These are phyloP conservation scores for Trametes versicolor DNA, from an alignment of 1,284 basidiomycete species.

Conservation along the genomic window DNA sequence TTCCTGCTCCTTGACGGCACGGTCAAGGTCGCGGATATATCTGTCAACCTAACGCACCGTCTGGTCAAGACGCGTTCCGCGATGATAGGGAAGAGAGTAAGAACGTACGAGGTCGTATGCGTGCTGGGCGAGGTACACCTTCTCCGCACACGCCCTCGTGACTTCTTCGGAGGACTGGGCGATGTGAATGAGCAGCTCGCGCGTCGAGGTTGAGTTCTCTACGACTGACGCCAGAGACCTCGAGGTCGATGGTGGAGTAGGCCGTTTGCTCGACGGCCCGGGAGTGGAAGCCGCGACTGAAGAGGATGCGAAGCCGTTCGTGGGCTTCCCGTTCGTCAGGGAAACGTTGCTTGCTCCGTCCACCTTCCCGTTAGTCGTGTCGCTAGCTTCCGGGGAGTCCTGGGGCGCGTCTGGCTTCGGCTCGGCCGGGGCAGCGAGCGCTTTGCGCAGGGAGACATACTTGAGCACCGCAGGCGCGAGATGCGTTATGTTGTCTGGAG, in stretches of 20 bases:
- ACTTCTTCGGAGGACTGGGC: constrained; percentile 68
- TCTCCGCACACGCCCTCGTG: constrained; percentile 73
- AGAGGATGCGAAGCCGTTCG: constrained; percentile 10
- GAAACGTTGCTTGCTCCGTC: not conserved
- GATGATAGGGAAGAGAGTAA: constrained; percentile 11
- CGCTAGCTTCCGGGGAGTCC: not conserved
- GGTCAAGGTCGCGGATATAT: constrained; percentile 77
- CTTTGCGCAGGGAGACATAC: constrained; percentile 40
- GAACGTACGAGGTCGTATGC: constrained; percentile 69
- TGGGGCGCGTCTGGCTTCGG: not conserved
- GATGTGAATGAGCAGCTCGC: constrained; percentile 63
- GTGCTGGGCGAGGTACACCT: constrained; percentile 75
- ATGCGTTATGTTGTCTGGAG: constrained; percentile 35
- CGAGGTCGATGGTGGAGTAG: constrained; percentile 2
- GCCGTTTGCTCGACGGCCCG: constrained; percentile 14
- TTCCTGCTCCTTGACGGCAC: constrained; percentile 79
- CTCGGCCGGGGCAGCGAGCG: constrained; percentile 21
- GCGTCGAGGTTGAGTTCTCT: constrained; percentile 49
- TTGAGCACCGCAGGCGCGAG: constrained; percentile 38
- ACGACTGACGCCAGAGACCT: constrained; percentile 17
- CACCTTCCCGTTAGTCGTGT: not conserved
- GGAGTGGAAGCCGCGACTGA: constrained; percentile 2
- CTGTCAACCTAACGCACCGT: constrained; percentile 62
- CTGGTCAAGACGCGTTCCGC: constrained; percentile 28
- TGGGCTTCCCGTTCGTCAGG: constrained; percentile 14